A percentile compares a stretch with the other conserved stretches of the same genome.
phyloP scores from a whole-genome alignment of 768 basidiomycete genomes.

The Tulasnella sp. region DNA sequence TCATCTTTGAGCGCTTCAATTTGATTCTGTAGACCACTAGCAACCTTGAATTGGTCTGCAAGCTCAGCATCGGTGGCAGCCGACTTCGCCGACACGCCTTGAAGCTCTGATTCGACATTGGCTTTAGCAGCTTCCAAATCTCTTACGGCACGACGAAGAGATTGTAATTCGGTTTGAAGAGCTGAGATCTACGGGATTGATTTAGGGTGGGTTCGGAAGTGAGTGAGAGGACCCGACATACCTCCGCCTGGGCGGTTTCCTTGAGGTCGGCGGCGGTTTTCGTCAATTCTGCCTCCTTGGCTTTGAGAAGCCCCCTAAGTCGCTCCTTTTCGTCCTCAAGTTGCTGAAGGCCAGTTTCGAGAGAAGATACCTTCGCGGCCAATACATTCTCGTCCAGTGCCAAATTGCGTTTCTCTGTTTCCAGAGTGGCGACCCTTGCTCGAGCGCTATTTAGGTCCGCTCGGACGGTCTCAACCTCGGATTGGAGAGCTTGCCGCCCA shows the following conservation, averaged over 20 bases:
- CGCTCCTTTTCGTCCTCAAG: constrained; percentile 1
- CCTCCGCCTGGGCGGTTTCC: background rate
- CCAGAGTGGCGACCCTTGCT: background rate
- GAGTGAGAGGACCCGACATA: background rate
- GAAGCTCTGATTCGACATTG: background rate
- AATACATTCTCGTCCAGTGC: constrained; percentile 12
- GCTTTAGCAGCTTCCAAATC: background rate
- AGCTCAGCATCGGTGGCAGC: background rate
- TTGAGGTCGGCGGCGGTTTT: background rate
- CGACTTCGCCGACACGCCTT: background rate
- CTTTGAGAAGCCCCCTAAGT: background rate
- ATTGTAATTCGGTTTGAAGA: background rate
- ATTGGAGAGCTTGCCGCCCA: background rate
- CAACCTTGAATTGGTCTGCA: background rate
- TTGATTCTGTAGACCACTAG: background rate
- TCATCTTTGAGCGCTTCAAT: background rate
- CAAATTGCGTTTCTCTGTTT: constrained; percentile 13
- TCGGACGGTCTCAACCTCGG: background rate
- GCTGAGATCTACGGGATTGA: background rate
- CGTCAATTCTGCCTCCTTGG: background rate
- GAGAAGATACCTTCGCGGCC: constrained; percentile 1
- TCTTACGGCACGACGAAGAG: background rate
- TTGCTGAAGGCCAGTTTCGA: background rate
- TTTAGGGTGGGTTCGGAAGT: background rate
- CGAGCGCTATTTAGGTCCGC: background rate